These are phyloP conservation scores for Kodamaea arcana DNA, from an alignment of 1,139 yeast genomes.

Conservation along the genomic window DNA sequence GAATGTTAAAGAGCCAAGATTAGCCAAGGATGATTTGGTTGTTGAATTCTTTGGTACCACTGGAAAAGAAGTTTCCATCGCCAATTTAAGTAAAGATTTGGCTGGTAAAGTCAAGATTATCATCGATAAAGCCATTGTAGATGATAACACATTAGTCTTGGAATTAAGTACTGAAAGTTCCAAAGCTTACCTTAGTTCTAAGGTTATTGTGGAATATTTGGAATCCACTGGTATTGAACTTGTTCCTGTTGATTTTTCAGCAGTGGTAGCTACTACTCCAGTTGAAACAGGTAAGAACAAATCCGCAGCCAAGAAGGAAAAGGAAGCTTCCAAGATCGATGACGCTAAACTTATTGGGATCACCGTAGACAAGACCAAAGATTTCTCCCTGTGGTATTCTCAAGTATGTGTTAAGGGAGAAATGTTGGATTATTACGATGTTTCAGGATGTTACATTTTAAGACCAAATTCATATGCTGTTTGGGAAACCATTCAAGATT, in stretches of 20 bases:
- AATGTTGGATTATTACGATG: constrained; percentile 97
- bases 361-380: constrained; percentile 86
- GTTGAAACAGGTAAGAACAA: constrained; percentile 26
- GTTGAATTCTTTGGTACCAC: constrained; percentile 58
- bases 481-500: constrained; percentile 92
- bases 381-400: constrained; percentile 96
- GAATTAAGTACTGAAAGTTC: constrained; percentile 58
- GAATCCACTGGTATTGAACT: constrained; percentile 55
- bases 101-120: constrained; percentile 65
- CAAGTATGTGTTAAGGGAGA: constrained; percentile 95
- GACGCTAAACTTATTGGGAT: constrained; percentile 95
- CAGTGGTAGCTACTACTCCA: constrained; percentile 34
- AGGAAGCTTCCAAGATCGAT: constrained; percentile 57
- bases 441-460: constrained; percentile 96
- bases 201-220: constrained; percentile 51
- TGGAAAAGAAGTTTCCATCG: constrained; percentile 66
- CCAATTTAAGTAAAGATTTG: constrained; percentile 49
- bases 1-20: constrained; percentile 77
- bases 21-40: constrained; percentile 80
- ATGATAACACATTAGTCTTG: constrained; percentile 41
- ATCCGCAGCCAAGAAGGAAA: constrained; percentile 26
- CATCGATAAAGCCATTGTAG: constrained; percentile 54
- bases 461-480: constrained; percentile 93
- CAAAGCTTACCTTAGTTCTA: constrained; percentile 53
- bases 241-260: constrained; percentile 55